phyloP scores from a whole-genome alignment of 371 early-diverging fungal species.

The Rhizomucor miehei region DNA sequence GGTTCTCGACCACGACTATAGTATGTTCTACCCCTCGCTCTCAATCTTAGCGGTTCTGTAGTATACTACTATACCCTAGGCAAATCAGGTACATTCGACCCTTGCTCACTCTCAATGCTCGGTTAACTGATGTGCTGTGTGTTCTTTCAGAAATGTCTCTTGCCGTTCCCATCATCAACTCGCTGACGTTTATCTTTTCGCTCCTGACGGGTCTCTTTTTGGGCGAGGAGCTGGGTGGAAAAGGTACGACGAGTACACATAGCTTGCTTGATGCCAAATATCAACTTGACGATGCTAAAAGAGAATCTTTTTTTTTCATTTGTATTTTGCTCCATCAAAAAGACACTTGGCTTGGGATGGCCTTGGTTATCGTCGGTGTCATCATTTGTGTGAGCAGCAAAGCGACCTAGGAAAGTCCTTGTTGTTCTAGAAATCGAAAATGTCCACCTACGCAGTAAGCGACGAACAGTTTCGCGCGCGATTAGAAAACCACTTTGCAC shows the following conservation, averaged over 20 bases:
- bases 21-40: slow-evolving; percentile 82
- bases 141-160: slow-evolving; percentile 72
- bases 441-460: neutral
- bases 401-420: neutral
- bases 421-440: too few species aligned
- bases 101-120: too few species aligned
- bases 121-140: neutral
- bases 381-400: slow-evolving; percentile 59
- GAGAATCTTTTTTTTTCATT: too few species aligned
- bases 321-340: too few species aligned
- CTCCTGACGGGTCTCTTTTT: slow-evolving; percentile 75
- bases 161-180: slow-evolving; percentile 91
- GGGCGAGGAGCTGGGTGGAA: slow-evolving; percentile 70
- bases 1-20: too few species aligned
- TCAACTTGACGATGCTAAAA: too few species aligned
- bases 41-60: slow-evolving; percentile 88
- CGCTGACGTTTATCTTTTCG: slow-evolving; percentile 86
- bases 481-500: slow-evolving; percentile 41
- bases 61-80: slow-evolving; percentile 92
- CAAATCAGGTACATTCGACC: slow-evolving; percentile 50
- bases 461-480: slow-evolving; percentile 39
- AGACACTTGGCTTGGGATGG: slow-evolving; percentile 67
- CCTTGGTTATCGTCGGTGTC: slow-evolving; percentile 63
- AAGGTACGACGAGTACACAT: slow-evolving; percentile 26
- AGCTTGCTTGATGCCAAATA: too few species aligned